A percentile compares a stretch with the other conserved stretches of the same genome.
Evolutionary conservation across 768 basidiomycete species (phyloP).

Genomic region (Tylopilus vinaceipallidus): DNA sequence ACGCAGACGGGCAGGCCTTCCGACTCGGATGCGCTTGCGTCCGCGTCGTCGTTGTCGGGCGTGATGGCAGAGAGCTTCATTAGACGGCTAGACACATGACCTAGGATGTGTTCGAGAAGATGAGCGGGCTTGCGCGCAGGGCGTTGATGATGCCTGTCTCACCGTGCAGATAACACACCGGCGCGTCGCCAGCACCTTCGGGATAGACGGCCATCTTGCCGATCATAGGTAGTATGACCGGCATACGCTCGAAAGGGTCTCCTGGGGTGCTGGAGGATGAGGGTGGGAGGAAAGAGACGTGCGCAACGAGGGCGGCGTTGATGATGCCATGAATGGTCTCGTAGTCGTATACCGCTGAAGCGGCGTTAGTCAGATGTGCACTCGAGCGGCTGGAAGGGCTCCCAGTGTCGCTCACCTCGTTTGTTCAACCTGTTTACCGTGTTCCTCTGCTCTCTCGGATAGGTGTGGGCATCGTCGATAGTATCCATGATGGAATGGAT

Average conservation of each 20-base stretch:
- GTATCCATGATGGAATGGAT: slow-evolving; percentile 43
- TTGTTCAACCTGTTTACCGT: slow-evolving; percentile 27
- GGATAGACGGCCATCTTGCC: slow-evolving; percentile 24
- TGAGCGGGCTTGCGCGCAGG: background rate
- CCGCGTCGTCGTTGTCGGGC: background rate
- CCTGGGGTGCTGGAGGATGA: slow-evolving; percentile 12
- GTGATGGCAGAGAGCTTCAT: slow-evolving; percentile 21
- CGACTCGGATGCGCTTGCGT: background rate
- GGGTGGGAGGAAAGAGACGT: slow-evolving; percentile 24
- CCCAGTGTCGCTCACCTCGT: slow-evolving; percentile 15
- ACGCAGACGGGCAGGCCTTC: slow-evolving; percentile 20
- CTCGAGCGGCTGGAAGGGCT: background rate
- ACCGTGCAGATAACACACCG: slow-evolving; percentile 26
- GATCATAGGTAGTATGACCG: slow-evolving; percentile 27
- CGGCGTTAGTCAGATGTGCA: background rate
- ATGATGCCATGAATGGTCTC: slow-evolving; percentile 22
- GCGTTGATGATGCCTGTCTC: background rate
- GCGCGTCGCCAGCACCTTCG: background rate
- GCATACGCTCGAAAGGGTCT: slow-evolving; percentile 10
- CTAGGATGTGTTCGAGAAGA: slow-evolving; percentile 1
- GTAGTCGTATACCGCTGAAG: slow-evolving; percentile 24
- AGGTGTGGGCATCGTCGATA: slow-evolving; percentile 34
- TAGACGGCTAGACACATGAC: slow-evolving; percentile 24
- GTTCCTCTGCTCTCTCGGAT: slow-evolving; percentile 36
- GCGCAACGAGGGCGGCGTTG: slow-evolving; percentile 23